Evolutionary conservation across 148 eudicot genomes (phyloP), one percentile per base, ranked within the genome.

Genomic region (Rhododendron ferrugineum): DNA sequence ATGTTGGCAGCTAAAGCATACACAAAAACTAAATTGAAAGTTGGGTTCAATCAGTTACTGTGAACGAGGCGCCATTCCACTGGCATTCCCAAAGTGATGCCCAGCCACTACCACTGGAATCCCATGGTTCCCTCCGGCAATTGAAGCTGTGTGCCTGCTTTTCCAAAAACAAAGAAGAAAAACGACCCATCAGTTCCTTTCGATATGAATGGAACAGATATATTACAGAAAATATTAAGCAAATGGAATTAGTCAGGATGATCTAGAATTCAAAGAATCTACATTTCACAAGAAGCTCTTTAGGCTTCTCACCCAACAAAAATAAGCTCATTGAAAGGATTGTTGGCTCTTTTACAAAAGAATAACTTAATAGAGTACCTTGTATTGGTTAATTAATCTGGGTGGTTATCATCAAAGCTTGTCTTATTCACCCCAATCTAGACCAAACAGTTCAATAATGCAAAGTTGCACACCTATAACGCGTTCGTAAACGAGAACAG

Each of bases 51-150:
- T 84, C 73, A 42, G 89, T 93, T 94, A 97, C 99, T 97, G 99
- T 83, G 99, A 87, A 86, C 94, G 99, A 87, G 99, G 99, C 90
- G 99, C 99, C 99, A 97, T 97, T 87, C 99, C 99, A 91, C 99
- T 97, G 56, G 99, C 99, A 93, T 95, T 93, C 56, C 99, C 99
- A 93, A 95, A 97, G 83, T 79, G 81, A 93, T 97, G 95, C 52
- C 98, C 99, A 86, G 98, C 89, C 76, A 97, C 99, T 82, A 93
- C 86, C 83, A 95, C 99, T 11, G 98, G 94, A 89, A 97, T 91
- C 82, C 97, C 99, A 85, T 97, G 97, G 90, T 97, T 97, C 80
- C 99, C 99, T 42, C 98, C 94, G 54, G 98, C 98, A 83, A 92
- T 93, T 7, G 99, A 93, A 87, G 98, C 98, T 68, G 99, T 97